Evolutionary conservation across 1,284 basidiomycete species (phyloP), one percentile per base, ranked within the genome.

Genomic region (Irpex rosettiformis): DNA sequence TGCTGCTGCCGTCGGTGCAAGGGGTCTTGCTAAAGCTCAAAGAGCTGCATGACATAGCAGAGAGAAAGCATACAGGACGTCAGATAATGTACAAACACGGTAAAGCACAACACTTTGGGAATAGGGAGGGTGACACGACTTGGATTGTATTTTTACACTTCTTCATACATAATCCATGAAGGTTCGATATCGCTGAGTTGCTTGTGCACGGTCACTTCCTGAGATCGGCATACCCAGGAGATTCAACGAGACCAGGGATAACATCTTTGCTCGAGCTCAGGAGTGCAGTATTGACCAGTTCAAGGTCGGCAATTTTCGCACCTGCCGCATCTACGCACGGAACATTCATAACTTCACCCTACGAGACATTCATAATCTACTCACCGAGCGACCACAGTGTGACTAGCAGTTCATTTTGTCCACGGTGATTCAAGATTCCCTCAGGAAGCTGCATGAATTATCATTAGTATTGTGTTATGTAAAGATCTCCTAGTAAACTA

Each of bases 1-100:
- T 33, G 83, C 85, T 0, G 85, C 88, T 1, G 81, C 77, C 0
- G 74, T 76, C 16, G 90, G 89, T 2, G 90, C 86, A 33, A 68
- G 63, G 57, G 71, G 70, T 1, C 61, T 75, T 13, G 70, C 69
- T 40, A 25, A 11, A 10, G 25, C 48, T 25, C 48, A 27, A 10
- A 24, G 48, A n/a, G 24, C 21, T 25, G 22, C 22, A 10, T 25
- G 48, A 51, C 10, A 24, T 16, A 2, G 18, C 43, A 47, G 22
- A 3, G 4, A 24, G 1, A 37, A 37, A 11, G 33, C 11, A 37
- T 37, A 11, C 5, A n/a, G n/a, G n/a, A n/a, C n/a, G n/a, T n/a
- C n/a, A n/a, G n/a, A n/a, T 6, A 37, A 11, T 37, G 33, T 37
- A 37, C 33, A 37, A 37, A 37, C 16, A 37, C 33, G 43, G 43